Evolutionary conservation across 1,284 basidiomycete genomes (phyloP), one percentile per base, ranked within the genome.

Genomic region (Leccinum griseonigrum): DNA sequence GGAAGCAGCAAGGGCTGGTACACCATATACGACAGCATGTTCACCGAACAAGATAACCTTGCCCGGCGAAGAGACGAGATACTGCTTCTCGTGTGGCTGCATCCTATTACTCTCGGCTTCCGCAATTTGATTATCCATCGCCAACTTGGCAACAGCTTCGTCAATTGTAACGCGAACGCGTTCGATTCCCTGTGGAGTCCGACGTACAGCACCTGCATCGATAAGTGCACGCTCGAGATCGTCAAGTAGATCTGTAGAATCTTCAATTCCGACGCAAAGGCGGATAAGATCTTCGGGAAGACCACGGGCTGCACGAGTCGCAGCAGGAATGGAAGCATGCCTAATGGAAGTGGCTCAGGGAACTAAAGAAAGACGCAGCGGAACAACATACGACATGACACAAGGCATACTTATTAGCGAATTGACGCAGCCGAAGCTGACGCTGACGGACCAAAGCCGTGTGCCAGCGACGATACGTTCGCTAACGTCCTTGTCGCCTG

Each of bases 331-430:
- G 46, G 96, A 98, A 31, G 97, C 96, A 77, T 99, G 97, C 29
- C 95, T 97, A 66, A 38, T 59, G 18, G 10, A 38, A 56, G 54
- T 54, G 43, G 40, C 63, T 62, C 48, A 63, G 52, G 56, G 60
- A 61, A 60, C 26, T 16, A 60, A 48, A 58, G 67, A 58, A 55
- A 54, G 56, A 59, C 55, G 55, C 53, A 62, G 61, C 29, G 56
- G 59, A 56, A 46, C 48, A 57, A 86, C 94, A 78, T 77, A 97
- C 95, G 95, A 97, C 97, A 99, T 99, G 68, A 96, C 88, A 76
- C 97, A 99, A 52, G 97, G 97, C 97, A 99, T 99, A 69, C 94
- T 96, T 78, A 99, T 99, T 74, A 99, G 78, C 72, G 92, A 95
- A 81, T 99, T 99, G 68, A 99, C 96, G 68, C 94, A 96, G 34